phyloP scores from a whole-genome alignment of 2,329 filamentous ascomycete species.

The Fusarium pininemorale region DNA sequence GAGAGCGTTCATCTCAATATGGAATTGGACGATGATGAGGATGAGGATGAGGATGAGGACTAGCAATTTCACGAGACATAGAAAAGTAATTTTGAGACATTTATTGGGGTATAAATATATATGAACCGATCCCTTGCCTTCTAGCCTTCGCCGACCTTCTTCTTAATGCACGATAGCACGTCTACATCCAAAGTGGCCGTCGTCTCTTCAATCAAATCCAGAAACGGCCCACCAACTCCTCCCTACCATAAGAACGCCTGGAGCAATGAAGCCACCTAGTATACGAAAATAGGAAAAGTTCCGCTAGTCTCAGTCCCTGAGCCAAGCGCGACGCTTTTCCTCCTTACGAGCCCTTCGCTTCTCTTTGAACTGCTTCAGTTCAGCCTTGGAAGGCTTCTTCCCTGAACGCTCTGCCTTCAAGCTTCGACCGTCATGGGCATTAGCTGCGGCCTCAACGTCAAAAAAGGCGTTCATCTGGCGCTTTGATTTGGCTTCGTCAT shows the following conservation, averaged over 20 bases:
- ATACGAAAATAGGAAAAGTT: background rate
- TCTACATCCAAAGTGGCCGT: slow-evolving; percentile 30
- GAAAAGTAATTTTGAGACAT: slow-evolving; percentile 15
- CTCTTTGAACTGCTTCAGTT: slow-evolving; percentile 91
- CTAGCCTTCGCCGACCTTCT: slow-evolving; percentile 22
- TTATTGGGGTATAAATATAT: slow-evolving; percentile 33
- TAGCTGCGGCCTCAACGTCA: slow-evolving; percentile 93
- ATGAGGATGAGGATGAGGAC: slow-evolving; percentile 47
- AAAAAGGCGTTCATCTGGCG: slow-evolving; percentile 96
- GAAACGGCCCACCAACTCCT: slow-evolving; percentile 30
- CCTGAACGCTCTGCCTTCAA: slow-evolving; percentile 89
- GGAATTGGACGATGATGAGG: slow-evolving; percentile 64
- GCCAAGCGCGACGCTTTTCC: slow-evolving; percentile 91
- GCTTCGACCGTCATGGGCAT: slow-evolving; percentile 87
- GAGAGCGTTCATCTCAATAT: slow-evolving; percentile 68
- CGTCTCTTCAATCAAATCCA: slow-evolving; percentile 14
- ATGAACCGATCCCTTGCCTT: slow-evolving; percentile 22
- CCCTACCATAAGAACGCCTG: slow-evolving; percentile 31
- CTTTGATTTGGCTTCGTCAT: slow-evolving; percentile 85
- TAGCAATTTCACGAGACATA: slow-evolving; percentile 6
- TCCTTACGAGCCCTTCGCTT: slow-evolving; percentile 91
- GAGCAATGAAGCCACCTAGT: slow-evolving; percentile 6
- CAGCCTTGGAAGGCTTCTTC: slow-evolving; percentile 84
- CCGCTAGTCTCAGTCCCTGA: slow-evolving; percentile 74
- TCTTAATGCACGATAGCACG: slow-evolving; percentile 22